phyloP scores from a whole-genome alignment of 2,329 filamentous ascomycete genomes.

The Sclerotinia spermophila region DNA sequence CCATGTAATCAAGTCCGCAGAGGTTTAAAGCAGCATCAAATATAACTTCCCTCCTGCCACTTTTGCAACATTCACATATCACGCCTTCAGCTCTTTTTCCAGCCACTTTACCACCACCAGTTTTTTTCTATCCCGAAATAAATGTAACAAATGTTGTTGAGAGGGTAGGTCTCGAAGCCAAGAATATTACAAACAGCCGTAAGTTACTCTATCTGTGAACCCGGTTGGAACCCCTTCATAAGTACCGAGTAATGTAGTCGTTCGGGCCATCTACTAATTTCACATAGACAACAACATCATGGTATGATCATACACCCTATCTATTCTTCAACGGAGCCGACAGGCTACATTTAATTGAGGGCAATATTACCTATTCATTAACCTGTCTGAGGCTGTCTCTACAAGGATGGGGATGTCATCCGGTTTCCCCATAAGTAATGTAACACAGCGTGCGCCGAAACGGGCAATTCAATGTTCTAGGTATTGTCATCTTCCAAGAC shows the following conservation, averaged over 20 bases:
- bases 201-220: slow-evolving; percentile 1
- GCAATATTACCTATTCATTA: slow-evolving; percentile 1
- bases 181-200: background rate
- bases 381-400: background rate
- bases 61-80: background rate
- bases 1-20: no score
- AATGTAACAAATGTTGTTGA: background rate
- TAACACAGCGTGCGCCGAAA: background rate
- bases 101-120: background rate
- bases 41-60: background rate
- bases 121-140: background rate
- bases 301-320: background rate
- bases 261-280: slow-evolving; percentile 7
- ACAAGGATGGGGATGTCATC: background rate
- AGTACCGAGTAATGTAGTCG: slow-evolving; percentile 2
- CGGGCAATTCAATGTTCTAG: background rate
- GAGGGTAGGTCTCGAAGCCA: background rate
- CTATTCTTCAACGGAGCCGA: slow-evolving; percentile 4
- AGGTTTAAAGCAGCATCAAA: background rate
- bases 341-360: background rate
- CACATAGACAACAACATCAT: background rate
- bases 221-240: background rate
- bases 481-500: slow-evolving; percentile 5
- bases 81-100: background rate
- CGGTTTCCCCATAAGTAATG: slow-evolving; percentile 1